Evolutionary conservation across 2,329 filamentous ascomycete species (phyloP), one percentile per base, ranked within the genome.

Genomic region (Arthrobotrys megalospora): DNA sequence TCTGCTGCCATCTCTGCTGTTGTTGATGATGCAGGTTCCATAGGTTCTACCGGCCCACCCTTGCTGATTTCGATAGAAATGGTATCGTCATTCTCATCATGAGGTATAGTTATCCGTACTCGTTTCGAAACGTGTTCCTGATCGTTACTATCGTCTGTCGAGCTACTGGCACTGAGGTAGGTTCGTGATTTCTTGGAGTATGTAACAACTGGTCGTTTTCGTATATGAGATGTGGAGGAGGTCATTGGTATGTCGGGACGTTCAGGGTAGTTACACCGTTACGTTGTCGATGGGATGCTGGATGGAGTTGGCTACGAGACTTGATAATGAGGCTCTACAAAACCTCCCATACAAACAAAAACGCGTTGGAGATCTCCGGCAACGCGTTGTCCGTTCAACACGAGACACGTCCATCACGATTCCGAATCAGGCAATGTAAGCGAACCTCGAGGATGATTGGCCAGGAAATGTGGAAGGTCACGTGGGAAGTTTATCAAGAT

Each of bases 141-240:
- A 14, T 67, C 50, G 16, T 19, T 43, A 16, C 14, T 36, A 36
- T 48, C 34, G 52, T 71, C 50, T 16, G 24, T 10, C 1, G 50
- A 53, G 12, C 16, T n/a, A 19, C 47, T 12, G 32, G 52, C 6
- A 12, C 34, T 32, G 19, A 77, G 41, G 43, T 62, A 77, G 14
- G 66, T 52, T 19, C 75, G 75, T 38, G 52, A 38, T 19, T 72
- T 78, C 41, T 68, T 78, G 6, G 75, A 53, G 62, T 78, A 78
- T 32, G 75, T 78, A 21, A 63, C 63, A 41, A 68, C 45, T 0
- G 60, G 50, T 28, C 67, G 60, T 67, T 63, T 78, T 6, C 67
- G 67, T 71, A 65, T 47, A 21, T 52, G 48, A 7, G 66, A 16
- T 21, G 21, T 47, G 47, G 19, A 60, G 21, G 60, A 55, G 55